phyloP scores from a whole-genome alignment of 177 flowering plant species.

The Vitis hybrid region DNA sequence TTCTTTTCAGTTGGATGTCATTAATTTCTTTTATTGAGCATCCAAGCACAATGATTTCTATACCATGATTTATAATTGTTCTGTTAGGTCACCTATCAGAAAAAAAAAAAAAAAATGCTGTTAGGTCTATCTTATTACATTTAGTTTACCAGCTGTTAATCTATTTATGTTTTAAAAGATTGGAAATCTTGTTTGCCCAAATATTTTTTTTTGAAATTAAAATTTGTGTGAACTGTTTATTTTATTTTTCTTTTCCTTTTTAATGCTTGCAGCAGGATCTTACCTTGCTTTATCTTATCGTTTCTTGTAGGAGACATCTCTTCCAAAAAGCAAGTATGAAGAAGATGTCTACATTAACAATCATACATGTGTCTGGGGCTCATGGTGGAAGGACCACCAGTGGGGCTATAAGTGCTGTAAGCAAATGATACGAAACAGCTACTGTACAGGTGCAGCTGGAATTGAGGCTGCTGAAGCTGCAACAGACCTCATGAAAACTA shows the following conservation, averaged over 20 bases:
- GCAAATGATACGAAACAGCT: slow-evolving; percentile 73
- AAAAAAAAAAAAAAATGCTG: no score
- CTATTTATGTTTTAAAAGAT: no score
- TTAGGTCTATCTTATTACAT: no score
- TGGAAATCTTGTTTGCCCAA: no score
- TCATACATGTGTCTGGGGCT: slow-evolving; percentile 90
- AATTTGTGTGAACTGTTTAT: not conserved
- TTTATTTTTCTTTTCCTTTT: not conserved
- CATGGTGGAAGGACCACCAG: slow-evolving; percentile 97
- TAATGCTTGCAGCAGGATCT: not conserved
- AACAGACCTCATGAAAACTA: slow-evolving; percentile 78
- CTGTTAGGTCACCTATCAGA: no score
- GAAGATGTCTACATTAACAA: slow-evolving; percentile 82
- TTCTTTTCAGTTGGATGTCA: no score
- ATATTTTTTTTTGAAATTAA: no score
- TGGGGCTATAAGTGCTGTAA: slow-evolving; percentile 95
- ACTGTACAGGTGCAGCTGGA: slow-evolving; percentile 89
- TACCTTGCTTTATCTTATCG: slow-evolving; percentile 2
- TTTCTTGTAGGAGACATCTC: slow-evolving; percentile 48
- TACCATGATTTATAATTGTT: no score
- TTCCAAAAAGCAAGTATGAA: slow-evolving; percentile 89
- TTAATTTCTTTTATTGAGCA: no score
- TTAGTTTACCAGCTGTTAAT: no score
- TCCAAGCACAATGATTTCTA: no score
- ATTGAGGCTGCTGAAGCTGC: slow-evolving; percentile 93